Conservation (phyloP, 2,329 filamentous ascomycete species). For the Nigrograna mackinnonii region DNA sequence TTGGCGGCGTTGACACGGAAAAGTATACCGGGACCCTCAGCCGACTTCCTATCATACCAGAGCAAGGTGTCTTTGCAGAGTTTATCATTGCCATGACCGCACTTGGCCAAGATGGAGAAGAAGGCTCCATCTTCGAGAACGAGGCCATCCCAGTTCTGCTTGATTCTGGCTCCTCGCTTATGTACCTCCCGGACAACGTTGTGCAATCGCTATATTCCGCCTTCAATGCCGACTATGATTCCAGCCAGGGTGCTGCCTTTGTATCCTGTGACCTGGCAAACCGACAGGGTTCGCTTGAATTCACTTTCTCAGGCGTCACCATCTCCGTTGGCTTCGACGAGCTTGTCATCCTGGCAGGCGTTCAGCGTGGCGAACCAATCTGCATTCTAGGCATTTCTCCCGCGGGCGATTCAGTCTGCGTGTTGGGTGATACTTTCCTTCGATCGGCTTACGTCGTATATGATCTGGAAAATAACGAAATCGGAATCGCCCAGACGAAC, state of each 20-base stretch:
- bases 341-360: slow-evolving; percentile 57
- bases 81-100: slow-evolving; percentile 57
- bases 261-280: slow-evolving; percentile 58
- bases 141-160: slow-evolving; percentile 62
- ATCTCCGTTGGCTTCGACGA: slow-evolving; percentile 61
- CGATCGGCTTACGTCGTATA: slow-evolving; percentile 67
- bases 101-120: slow-evolving; percentile 47
- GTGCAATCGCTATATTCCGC: slow-evolving; percentile 47
- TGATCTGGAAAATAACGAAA: slow-evolving; percentile 62
- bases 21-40: slow-evolving; percentile 70
- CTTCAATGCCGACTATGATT: slow-evolving; percentile 47
- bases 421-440: slow-evolving; percentile 66
- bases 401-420: slow-evolving; percentile 49
- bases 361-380: slow-evolving; percentile 41
- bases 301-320: slow-evolving; percentile 59
- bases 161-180: slow-evolving; percentile 75
- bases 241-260: slow-evolving; percentile 49
- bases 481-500: slow-evolving; percentile 63
- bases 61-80: slow-evolving; percentile 53
- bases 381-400: slow-evolving; percentile 57
- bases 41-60: slow-evolving; percentile 62
- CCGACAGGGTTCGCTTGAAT: slow-evolving; percentile 55
- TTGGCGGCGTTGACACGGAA: slow-evolving; percentile 77
- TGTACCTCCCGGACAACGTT: slow-evolving; percentile 68
- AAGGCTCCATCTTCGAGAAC: slow-evolving; percentile 47